Evolutionary conservation across 176 grass and related monocot species (phyloP).

Genomic region (Raddia distichophylla): DNA sequence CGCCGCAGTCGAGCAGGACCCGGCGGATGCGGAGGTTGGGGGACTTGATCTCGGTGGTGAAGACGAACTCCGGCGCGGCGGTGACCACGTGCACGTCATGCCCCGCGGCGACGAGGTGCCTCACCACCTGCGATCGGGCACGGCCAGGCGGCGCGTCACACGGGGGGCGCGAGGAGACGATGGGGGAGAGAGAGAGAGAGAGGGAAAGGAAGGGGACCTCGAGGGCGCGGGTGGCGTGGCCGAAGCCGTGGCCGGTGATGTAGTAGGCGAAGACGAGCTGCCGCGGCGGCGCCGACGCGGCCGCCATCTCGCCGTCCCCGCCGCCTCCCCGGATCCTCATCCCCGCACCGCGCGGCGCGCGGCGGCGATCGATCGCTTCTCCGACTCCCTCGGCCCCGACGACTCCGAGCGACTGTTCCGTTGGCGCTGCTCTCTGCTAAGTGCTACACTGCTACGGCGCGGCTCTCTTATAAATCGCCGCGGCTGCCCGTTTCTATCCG

Average conservation of each 20-base stretch:
- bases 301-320: conserved; percentile 15
- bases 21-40: conserved; percentile 81
- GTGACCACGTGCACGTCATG: conserved; percentile 97
- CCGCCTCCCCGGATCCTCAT: conserved; percentile 52
- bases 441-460: background rate
- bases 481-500: conserved; percentile 28
- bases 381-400: background rate
- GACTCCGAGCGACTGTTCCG: background rate
- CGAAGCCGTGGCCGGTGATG: conserved; percentile 96
- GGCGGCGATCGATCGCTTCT: background rate
- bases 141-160: background rate
- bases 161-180: background rate
- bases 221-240: conserved; percentile 88
- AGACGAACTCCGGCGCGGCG: conserved; percentile 88
- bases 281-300: conserved; percentile 31
- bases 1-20: conserved; percentile 98
- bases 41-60: conserved; percentile 84
- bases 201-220: conserved; percentile 47
- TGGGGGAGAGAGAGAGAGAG: background rate
- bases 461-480: background rate
- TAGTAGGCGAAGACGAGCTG: conserved; percentile 87
- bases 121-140: conserved; percentile 59
- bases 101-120: conserved; percentile 81
- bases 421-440: background rate
- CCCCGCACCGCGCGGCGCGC: background rate